Percentiles rank a stretch among this genome's conserved stretches.
Conservation (phyloP, 148 eudicot genomes). For the Fallopia convolvulus region DNA sequence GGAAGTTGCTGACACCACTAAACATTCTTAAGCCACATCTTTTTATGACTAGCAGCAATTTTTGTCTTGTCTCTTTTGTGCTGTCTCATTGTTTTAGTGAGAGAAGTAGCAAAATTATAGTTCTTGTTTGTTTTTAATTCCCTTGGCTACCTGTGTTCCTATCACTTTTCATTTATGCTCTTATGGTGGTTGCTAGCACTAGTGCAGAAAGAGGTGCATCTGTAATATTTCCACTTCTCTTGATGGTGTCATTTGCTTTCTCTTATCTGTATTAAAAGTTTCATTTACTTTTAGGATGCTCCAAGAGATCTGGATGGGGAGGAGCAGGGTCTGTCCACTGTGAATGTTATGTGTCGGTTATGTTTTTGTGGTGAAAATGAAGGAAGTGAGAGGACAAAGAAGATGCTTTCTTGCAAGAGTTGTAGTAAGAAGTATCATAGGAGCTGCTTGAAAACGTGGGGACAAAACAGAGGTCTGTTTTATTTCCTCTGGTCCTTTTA, state of each 20-base stretch:
- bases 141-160: background rate
- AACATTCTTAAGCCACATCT: background rate
- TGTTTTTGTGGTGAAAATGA: slow-evolving; percentile 87
- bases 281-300: slow-evolving; percentile 33
- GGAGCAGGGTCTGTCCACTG: slow-evolving; percentile 50
- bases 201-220: background rate
- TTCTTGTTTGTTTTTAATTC: background rate
- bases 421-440: slow-evolving; percentile 95
- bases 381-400: slow-evolving; percentile 83
- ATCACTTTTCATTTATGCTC: background rate
- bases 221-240: background rate
- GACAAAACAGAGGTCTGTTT: slow-evolving; percentile 71
- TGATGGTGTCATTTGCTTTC: background rate
- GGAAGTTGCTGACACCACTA: background rate
- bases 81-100: background rate
- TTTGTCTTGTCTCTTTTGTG: background rate
- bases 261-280: background rate
- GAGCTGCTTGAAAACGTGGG: slow-evolving; percentile 81
- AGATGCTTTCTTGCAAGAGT: slow-evolving; percentile 76
- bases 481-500: background rate
- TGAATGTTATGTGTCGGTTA: slow-evolving; percentile 81
- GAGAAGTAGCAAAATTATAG: background rate
- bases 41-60: background rate
- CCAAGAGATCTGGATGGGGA: slow-evolving; percentile 49
- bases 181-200: background rate